phyloP scores from a whole-genome alignment of 2,329 filamentous ascomycete species.

The Fusarium papillatum region DNA sequence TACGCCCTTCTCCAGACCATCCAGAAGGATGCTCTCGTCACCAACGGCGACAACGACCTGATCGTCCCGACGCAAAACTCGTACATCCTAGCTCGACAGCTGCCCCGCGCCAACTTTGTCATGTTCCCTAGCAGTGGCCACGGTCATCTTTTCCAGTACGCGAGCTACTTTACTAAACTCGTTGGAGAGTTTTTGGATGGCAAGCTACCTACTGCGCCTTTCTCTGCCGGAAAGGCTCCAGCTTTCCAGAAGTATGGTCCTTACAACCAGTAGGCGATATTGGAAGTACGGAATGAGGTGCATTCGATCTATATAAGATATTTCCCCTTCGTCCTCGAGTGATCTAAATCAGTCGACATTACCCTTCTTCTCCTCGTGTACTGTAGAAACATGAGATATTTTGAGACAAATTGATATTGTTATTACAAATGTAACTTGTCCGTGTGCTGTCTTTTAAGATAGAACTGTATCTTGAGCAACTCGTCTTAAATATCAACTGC shows the following conservation, averaged over 20 bases:
- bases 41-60: slow-evolving; percentile 4
- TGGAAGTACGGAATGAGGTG: background rate
- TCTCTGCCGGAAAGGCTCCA: slow-evolving; percentile 2
- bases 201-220: background rate
- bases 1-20: slow-evolving; percentile 8
- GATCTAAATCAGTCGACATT: background rate
- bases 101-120: slow-evolving; percentile 7
- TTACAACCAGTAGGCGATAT: background rate
- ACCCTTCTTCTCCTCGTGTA: background rate
- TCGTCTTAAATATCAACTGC: background rate
- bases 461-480: no score
- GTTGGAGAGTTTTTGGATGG: slow-evolving; percentile 6
- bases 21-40: slow-evolving; percentile 9
- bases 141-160: slow-evolving; percentile 9
- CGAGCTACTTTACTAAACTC: slow-evolving; percentile 2
- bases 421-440: no score
- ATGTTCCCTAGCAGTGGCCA: slow-evolving; percentile 9
- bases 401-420: no score
- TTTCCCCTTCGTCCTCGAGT: background rate
- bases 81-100: background rate
- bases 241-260: background rate
- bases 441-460: no score
- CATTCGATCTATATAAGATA: background rate
- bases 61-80: slow-evolving; percentile 11
- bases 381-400: background rate